phyloP scores from a whole-genome alignment of 495 filamentous ascomycete species.

The Talaromyces adpressus region DNA sequence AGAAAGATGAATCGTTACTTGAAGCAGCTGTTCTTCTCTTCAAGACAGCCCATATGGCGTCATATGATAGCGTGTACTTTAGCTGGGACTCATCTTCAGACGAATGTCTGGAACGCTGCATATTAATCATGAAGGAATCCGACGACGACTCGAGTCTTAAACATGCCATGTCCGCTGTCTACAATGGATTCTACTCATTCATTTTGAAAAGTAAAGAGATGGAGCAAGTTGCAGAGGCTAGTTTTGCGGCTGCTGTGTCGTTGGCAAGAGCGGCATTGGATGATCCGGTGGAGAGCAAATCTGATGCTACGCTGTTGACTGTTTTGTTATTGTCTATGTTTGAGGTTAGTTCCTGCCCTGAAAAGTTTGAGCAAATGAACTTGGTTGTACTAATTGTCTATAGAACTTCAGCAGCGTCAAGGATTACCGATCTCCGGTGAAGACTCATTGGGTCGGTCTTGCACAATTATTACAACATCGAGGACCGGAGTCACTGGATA shows the following conservation, averaged over 20 bases:
- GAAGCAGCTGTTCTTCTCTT: background rate
- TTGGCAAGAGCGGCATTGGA: background rate
- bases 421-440: background rate
- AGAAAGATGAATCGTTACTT: background rate
- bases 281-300: background rate
- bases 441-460: background rate
- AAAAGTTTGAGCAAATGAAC: background rate
- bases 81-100: background rate
- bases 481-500: background rate
- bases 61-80: background rate
- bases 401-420: background rate
- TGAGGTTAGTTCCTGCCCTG: background rate
- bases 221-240: background rate
- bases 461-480: background rate
- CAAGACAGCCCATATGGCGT: background rate
- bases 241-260: background rate
- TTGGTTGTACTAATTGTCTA: background rate
- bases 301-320: background rate
- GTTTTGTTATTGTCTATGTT: background rate
- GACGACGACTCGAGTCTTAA: background rate
- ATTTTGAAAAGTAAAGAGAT: background rate
- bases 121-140: background rate
- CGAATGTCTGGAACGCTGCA: background rate
- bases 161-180: background rate
- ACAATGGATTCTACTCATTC: background rate